Evolutionary conservation across 495 filamentous ascomycete species (phyloP).

Genomic region (Oidiodendron maius): DNA sequence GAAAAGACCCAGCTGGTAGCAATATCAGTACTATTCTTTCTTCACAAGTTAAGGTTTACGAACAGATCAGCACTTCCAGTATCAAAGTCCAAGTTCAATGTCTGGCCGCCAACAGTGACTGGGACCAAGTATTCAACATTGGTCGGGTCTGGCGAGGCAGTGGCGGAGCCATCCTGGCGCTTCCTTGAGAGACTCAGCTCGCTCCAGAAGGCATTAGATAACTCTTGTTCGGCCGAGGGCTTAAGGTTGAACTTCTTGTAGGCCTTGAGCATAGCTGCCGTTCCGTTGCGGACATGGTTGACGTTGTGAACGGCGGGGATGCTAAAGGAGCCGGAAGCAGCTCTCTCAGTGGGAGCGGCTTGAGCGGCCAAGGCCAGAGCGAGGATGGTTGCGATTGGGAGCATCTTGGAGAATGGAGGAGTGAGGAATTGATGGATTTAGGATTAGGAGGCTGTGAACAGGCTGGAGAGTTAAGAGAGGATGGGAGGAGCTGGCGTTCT

Average conservation of each 20-base stretch:
- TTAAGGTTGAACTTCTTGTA: constrained; percentile 19
- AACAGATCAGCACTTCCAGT: constrained; percentile 79
- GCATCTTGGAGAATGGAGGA: constrained; percentile 10
- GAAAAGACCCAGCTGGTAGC: constrained; percentile 63
- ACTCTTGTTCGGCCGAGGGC: constrained; percentile 13
- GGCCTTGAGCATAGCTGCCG: constrained; percentile 21
- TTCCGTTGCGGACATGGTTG: constrained; percentile 23
- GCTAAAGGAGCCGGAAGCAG: constrained; percentile 8
- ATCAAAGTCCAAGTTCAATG: constrained; percentile 72
- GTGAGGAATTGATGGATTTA: background rate
- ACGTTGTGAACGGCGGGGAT: constrained; percentile 18
- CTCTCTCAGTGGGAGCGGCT: constrained; percentile 7
- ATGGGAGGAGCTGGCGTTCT: background rate
- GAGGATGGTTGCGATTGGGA: constrained; percentile 13
- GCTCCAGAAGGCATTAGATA: constrained; percentile 4
- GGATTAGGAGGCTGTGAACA: background rate
- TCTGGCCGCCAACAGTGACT: constrained; percentile 68
- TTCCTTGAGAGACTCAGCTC: constrained; percentile 7
- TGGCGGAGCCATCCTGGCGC: constrained; percentile 45
- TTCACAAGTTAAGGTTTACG: constrained; percentile 39
- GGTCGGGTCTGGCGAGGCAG: constrained; percentile 46
- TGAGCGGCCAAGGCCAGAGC: constrained; percentile 12
- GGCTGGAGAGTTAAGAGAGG: background rate
- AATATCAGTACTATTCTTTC: constrained; percentile 10
- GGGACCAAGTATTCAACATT: constrained; percentile 68